Percentiles rank a stretch among this genome's conserved stretches.
Conservation (phyloP, 2,329 filamentous ascomycete species). For the Pseudocercospora crystallina region DNA sequence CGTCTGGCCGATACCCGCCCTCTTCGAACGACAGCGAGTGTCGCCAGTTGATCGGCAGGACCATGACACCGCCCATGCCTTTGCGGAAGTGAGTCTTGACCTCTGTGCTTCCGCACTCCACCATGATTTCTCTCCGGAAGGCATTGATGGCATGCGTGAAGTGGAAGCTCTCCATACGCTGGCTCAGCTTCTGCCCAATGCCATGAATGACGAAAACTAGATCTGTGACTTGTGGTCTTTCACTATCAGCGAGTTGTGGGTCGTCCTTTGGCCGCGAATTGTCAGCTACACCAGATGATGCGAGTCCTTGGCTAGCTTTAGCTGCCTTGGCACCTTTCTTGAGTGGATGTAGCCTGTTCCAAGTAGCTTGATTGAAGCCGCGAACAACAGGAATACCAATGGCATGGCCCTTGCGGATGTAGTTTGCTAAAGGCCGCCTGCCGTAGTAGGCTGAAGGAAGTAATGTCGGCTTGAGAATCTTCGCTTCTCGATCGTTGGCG, state of each 20-base stretch:
- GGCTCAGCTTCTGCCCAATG: constrained; percentile 93
- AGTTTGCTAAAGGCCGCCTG: constrained; percentile 73
- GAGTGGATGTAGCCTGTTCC: constrained; percentile 69
- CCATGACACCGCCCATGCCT: constrained; percentile 87
- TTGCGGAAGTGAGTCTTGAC: constrained; percentile 75
- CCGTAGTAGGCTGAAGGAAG: constrained; percentile 84
- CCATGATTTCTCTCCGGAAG: constrained; percentile 80
- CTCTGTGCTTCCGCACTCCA: constrained; percentile 72
- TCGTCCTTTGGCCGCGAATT: constrained; percentile 42
- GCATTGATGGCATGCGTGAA: constrained; percentile 95
- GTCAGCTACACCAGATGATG: constrained; percentile 45
- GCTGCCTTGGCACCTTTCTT: constrained; percentile 42
- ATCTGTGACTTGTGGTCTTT: constrained; percentile 73
- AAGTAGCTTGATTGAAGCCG: constrained; percentile 76
- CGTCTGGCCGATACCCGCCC: constrained; percentile 55
- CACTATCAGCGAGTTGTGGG: constrained; percentile 65
- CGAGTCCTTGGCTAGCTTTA: constrained; percentile 46
- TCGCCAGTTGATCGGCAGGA: constrained; percentile 92
- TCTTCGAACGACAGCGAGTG: constrained; percentile 86
- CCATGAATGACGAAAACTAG: constrained; percentile 89
- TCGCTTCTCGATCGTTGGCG: constrained; percentile 72
- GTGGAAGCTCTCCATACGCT: constrained; percentile 92
- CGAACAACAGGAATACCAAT: constrained; percentile 86
- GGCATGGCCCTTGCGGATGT: constrained; percentile 75
- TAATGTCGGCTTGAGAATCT: constrained; percentile 80